A percentile compares a stretch with the other conserved stretches of the same genome.
Conservation (phyloP, 495 filamentous ascomycete genomes). For the Xylaria scruposa region DNA sequence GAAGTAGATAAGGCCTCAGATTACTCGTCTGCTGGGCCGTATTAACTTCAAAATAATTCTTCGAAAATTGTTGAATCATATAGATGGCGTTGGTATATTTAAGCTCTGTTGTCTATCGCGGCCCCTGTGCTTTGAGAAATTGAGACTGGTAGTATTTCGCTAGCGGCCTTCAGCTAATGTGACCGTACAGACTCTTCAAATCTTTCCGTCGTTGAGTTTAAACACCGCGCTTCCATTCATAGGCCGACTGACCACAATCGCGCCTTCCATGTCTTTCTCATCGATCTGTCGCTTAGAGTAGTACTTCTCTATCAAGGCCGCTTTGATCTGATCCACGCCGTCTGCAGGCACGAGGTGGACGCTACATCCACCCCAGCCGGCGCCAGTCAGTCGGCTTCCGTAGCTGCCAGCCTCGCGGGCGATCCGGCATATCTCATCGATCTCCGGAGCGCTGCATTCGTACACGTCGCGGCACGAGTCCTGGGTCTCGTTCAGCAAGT, state of each 20-base stretch:
- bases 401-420: slow-evolving; percentile 79
- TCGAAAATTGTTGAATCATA: background rate
- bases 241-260: slow-evolving; percentile 90
- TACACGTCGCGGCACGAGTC: slow-evolving; percentile 82
- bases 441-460: slow-evolving; percentile 87
- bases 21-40: background rate
- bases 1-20: too few relatives aligned
- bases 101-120: background rate
- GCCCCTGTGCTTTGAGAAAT: background rate
- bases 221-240: slow-evolving; percentile 70
- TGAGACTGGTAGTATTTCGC: background rate
- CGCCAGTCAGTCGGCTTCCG: slow-evolving; percentile 88
- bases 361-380: slow-evolving; percentile 95
- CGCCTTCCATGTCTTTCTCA: slow-evolving; percentile 74
- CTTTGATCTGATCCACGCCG: slow-evolving; percentile 81
- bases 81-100: background rate
- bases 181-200: slow-evolving; percentile 1
- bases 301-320: slow-evolving; percentile 79
- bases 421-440: slow-evolving; percentile 85
- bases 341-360: slow-evolving; percentile 90
- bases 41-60: background rate
- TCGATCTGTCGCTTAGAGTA: slow-evolving; percentile 79
- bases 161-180: background rate
- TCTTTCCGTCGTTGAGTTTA: slow-evolving; percentile 37
- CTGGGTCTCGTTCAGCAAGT: slow-evolving; percentile 88